Evolutionary conservation across 1,284 basidiomycete species (phyloP).

Genomic region (Flammula alnicola): DNA sequence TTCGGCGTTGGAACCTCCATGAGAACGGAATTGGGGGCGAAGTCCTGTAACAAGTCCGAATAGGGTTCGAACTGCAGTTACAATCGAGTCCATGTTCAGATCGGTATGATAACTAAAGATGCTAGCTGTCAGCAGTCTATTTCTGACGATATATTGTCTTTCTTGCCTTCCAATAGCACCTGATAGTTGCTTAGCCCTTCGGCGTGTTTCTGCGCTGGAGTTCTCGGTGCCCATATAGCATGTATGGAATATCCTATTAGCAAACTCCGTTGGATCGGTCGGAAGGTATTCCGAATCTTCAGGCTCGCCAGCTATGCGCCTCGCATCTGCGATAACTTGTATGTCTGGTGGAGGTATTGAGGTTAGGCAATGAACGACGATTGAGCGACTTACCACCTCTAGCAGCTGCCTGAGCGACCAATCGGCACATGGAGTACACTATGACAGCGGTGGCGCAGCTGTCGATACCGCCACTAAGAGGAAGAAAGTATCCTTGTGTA

Average conservation of each 20-base stretch:
- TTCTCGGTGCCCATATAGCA: constrained; percentile 99
- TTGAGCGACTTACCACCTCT: constrained; percentile 62
- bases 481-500: constrained; percentile 95
- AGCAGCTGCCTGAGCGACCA: constrained; percentile 79
- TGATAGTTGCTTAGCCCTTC: constrained; percentile 85
- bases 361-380: neutral
- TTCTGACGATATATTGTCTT: neutral
- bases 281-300: constrained; percentile 84
- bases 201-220: constrained; percentile 86
- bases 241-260: constrained; percentile 90
- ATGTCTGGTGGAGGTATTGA: constrained; percentile 52
- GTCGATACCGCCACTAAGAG: constrained; percentile 97
- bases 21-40: constrained; percentile 85
- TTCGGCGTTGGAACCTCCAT: constrained; percentile 88
- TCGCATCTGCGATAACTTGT: constrained; percentile 90
- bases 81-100: constrained; percentile 94
- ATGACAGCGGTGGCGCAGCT: constrained; percentile 96
- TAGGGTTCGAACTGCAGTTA: constrained; percentile 82
- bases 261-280: constrained; percentile 85
- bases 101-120: constrained; percentile 85
- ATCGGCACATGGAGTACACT: constrained; percentile 94
- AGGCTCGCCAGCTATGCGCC: constrained; percentile 86
- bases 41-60: constrained; percentile 86
- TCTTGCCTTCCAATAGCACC: constrained; percentile 86
- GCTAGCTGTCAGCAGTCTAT: neutral